Base-by-base conservation (phyloP, 345 rosid species). In the Arabis hirsuta region DNA sequence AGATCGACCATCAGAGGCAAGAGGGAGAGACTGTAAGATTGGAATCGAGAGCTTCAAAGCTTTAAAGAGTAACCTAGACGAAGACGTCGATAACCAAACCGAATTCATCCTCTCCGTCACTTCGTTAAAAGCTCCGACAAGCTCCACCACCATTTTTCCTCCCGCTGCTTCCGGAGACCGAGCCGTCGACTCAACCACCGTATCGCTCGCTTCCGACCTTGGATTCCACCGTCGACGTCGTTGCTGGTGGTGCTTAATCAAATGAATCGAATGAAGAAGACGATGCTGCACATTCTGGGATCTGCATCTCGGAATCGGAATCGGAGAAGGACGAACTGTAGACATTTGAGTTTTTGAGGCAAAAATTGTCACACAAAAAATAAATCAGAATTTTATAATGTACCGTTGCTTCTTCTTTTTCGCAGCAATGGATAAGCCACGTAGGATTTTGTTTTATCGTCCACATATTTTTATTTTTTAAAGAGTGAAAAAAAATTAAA, bases 71-170 rank as follows among this genome's bases (percentile, higher is more conserved):
- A 89, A 48, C 27, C 89, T 76, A 48, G 97, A 89, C 11, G 97
- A 89, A 69, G 92, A 83, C 20, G 85, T 88, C 11, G 98, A 94
- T 3, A 94, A 46, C 47, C 97, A 94, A n/a, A 94, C 68, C 55
- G 86, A 87, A 53, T 83, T 89, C 88, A 91, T 94, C 73, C 94
- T 84, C 81, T 88, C 92, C 19, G 96, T 88, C 2, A 91, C 85
- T 81, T 89, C 83, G 50, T 91, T 94, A 81, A 94, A 94, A 12
- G 97, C 91, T 46, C 96, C 96, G 13, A 94, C 96, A n/a, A 94
- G 89, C 87, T 94, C 88, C 71, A 91, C 95, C 78, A 94, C 97
- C 97, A 89, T 89, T 91, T 88, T 89, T 47, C 96, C 98, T 57
- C 97, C 96, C 4, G 85, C 82, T 48, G 87, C 88, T 67, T 87